Percentiles rank a stretch among this genome's conserved stretches.
Conservation (phyloP, 2,329 filamentous ascomycete species). For the Sporothrix schenckii region DNA sequence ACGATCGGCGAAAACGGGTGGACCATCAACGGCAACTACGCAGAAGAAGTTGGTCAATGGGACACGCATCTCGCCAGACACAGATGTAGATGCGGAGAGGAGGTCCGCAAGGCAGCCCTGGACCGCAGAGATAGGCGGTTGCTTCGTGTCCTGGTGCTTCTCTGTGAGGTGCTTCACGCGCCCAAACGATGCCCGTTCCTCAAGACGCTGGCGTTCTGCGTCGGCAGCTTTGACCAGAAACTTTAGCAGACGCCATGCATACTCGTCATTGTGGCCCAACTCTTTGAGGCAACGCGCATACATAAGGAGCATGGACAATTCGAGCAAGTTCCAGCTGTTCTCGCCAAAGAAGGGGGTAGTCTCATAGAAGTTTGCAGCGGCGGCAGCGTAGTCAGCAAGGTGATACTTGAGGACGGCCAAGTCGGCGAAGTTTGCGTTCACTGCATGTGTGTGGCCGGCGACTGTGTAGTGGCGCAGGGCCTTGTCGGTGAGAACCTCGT, state of each 20-base stretch:
- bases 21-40: conserved; percentile 66
- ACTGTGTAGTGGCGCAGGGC: conserved; percentile 81
- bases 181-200: conserved; percentile 45
- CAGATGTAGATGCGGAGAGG: conserved; percentile 49
- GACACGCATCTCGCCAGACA: conserved; percentile 64
- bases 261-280: conserved; percentile 75
- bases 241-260: conserved; percentile 73
- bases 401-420: conserved; percentile 82
- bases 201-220: conserved; percentile 50
- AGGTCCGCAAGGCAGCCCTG: conserved; percentile 55
- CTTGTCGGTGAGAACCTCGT: conserved; percentile 79
- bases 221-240: conserved; percentile 69
- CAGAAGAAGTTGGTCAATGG: conserved; percentile 75
- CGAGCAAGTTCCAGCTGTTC: conserved; percentile 75
- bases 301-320: conserved; percentile 82
- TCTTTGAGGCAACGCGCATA: conserved; percentile 81
- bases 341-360: conserved; percentile 79
- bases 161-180: conserved; percentile 35
- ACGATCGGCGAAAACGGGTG: conserved; percentile 68
- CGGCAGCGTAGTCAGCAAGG: conserved; percentile 70
- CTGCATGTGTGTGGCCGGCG: conserved; percentile 75
- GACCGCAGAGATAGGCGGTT: conserved; percentile 44
- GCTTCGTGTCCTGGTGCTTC: conserved; percentile 16
- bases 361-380: conserved; percentile 75
- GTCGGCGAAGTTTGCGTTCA: conserved; percentile 78